These are phyloP conservation scores for Pezicula radicicola DNA, from an alignment of 2,329 filamentous ascomycete species.

Conservation along the genomic window DNA sequence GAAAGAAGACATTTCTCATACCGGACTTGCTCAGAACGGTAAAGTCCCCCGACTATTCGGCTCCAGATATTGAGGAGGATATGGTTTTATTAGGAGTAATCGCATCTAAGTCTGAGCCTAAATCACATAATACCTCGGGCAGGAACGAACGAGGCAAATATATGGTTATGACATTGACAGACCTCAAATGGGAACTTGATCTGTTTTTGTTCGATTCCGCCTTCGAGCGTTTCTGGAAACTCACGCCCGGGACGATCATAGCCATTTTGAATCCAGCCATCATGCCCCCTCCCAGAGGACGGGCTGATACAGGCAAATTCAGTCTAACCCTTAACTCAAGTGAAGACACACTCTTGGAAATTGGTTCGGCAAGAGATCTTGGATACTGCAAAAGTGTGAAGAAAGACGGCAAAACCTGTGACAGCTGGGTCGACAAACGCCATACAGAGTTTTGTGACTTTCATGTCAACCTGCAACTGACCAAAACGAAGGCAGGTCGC, in stretches of 20 bases:
- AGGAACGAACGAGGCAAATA: slow-evolving; percentile 68
- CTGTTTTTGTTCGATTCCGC: slow-evolving; percentile 89
- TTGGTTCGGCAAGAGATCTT: slow-evolving; percentile 80
- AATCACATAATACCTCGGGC: slow-evolving; percentile 47
- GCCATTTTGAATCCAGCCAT: slow-evolving; percentile 90
- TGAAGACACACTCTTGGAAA: slow-evolving; percentile 84
- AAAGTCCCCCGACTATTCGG: slow-evolving; percentile 77
- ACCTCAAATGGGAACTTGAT: slow-evolving; percentile 87
- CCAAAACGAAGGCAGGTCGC: slow-evolving; percentile 63
- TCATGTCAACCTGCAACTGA: slow-evolving; percentile 79
- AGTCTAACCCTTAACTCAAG: slow-evolving; percentile 81
- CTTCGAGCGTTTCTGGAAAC: slow-evolving; percentile 90
- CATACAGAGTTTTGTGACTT: slow-evolving; percentile 92
- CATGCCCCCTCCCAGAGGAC: slow-evolving; percentile 78
- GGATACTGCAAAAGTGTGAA: slow-evolving; percentile 84
- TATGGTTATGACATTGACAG: slow-evolving; percentile 86
- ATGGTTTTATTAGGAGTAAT: slow-evolving; percentile 87
- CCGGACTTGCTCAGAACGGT: slow-evolving; percentile 79
- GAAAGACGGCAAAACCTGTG: slow-evolving; percentile 80
- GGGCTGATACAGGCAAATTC: slow-evolving; percentile 78
- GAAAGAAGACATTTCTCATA: slow-evolving; percentile 74
- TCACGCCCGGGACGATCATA: slow-evolving; percentile 86
- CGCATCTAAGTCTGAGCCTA: slow-evolving; percentile 82
- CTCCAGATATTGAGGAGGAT: slow-evolving; percentile 81
- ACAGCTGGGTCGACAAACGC: slow-evolving; percentile 80